A percentile compares a stretch with the other conserved stretches of the same genome.
Evolutionary conservation across 257 asterid genomes (phyloP).

Genomic region (Solanum sejunctum): DNA sequence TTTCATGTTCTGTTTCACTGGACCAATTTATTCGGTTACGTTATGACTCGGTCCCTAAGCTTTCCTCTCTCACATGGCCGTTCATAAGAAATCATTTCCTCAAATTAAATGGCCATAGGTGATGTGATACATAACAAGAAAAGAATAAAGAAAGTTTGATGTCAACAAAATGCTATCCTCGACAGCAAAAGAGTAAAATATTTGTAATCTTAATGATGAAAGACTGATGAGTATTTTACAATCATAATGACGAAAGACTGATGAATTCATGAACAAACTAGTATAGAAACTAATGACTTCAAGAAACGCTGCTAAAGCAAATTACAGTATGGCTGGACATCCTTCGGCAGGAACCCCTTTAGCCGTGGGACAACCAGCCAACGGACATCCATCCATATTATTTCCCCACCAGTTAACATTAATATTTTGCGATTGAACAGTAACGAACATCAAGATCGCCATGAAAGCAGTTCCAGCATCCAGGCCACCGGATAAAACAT

Average conservation of each 20-base stretch:
- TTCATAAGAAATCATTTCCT: not conserved
- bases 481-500: constrained; percentile 42
- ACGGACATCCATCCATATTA: constrained; percentile 32
- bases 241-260: not conserved
- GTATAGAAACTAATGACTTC: not conserved
- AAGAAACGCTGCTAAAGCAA: not conserved
- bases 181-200: not conserved
- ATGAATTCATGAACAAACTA: not conserved
- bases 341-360: constrained; percentile 27
- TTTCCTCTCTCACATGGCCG: not conserved
- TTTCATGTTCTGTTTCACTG: not conserved
- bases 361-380: constrained; percentile 47
- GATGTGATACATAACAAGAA: not conserved
- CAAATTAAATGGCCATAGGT: not conserved
- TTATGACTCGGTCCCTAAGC: not conserved
- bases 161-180: not conserved
- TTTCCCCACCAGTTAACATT: constrained; percentile 48
- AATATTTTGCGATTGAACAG: constrained; percentile 6
- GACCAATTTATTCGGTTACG: not conserved
- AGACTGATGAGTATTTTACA: no score
- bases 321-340: constrained; percentile 16
- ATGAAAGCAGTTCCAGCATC: constrained; percentile 55
- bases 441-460: constrained; percentile 20
- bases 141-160: not conserved
- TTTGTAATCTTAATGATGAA: not conserved